Evolutionary conservation across 352 stramenopile genomes (phyloP).

Genomic region (Pythium volutum): DNA sequence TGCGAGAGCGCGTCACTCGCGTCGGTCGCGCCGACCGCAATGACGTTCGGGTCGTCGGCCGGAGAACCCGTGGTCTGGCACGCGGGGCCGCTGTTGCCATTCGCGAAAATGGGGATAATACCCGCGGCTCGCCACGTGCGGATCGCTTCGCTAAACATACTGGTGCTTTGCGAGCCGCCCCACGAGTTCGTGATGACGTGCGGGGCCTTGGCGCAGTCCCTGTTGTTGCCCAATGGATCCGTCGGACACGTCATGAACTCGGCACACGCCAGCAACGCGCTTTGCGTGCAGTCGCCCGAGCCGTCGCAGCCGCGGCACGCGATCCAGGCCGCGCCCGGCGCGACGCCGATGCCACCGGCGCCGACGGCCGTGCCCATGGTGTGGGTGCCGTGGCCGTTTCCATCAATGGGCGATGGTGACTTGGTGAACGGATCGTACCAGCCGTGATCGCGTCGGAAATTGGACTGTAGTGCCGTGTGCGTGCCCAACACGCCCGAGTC

Average conservation of each 20-base stretch:
- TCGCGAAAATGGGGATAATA: conserved; percentile 27
- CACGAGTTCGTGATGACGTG: conserved; percentile 25
- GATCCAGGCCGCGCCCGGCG: conserved; percentile 7
- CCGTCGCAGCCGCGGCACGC: background rate
- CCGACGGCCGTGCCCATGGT: conserved; percentile 10
- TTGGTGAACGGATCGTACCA: conserved; percentile 21
- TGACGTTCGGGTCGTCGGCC: conserved; percentile 22
- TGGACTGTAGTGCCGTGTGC: conserved; percentile 10
- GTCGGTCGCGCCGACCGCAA: conserved; percentile 19
- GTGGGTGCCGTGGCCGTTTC: conserved; percentile 22
- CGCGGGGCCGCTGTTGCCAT: conserved; percentile 16
- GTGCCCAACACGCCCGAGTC: conserved; percentile 27
- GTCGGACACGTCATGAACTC: conserved; percentile 27
- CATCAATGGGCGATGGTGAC: conserved; percentile 18
- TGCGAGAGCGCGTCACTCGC: background rate
- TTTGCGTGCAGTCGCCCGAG: conserved; percentile 12
- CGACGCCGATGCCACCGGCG: conserved; percentile 2
- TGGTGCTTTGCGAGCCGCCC: conserved; percentile 12
- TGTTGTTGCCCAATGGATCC: background rate
- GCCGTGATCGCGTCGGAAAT: conserved; percentile 12
- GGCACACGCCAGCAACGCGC: conserved; percentile 18
- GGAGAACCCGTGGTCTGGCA: conserved; percentile 4
- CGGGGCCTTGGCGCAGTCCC: conserved; percentile 5
- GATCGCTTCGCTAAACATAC: conserved; percentile 9
- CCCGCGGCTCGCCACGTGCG: conserved; percentile 21